These are phyloP conservation scores for Adansonia grandidieri DNA, from an alignment of 441 rosid genomes.

Conservation along the genomic window DNA sequence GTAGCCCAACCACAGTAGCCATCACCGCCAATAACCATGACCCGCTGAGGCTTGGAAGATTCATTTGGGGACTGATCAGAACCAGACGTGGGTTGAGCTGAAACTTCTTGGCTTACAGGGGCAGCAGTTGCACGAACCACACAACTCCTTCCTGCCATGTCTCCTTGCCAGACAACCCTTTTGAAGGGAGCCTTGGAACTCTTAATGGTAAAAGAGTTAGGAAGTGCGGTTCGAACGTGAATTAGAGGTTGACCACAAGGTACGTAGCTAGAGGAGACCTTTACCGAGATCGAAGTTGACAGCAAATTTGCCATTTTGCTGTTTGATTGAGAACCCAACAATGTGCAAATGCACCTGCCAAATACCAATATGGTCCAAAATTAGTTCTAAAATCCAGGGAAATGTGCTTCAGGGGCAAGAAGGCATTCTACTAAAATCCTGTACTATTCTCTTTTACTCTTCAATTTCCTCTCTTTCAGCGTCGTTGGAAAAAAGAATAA, in stretches of 20 bases:
- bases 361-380: slow-evolving; percentile 19
- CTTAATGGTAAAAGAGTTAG: slow-evolving; percentile 39
- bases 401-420: slow-evolving; percentile 9
- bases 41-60: slow-evolving; percentile 59
- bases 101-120: slow-evolving; percentile 55
- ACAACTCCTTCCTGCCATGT: slow-evolving; percentile 38
- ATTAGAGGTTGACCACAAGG: slow-evolving; percentile 38
- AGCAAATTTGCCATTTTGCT: slow-evolving; percentile 65
- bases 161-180: slow-evolving; percentile 42
- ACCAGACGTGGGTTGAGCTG: slow-evolving; percentile 47
- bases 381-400: slow-evolving; percentile 8
- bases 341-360: slow-evolving; percentile 51
- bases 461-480: not conserved
- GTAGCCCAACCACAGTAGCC: slow-evolving; percentile 99
- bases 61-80: slow-evolving; percentile 35
- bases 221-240: slow-evolving; percentile 30
- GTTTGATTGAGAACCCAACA: slow-evolving; percentile 27
- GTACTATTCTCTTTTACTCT: too few relatives aligned
- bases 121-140: slow-evolving; percentile 49
- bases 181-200: slow-evolving; percentile 41
- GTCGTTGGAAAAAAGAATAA: not conserved
- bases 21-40: slow-evolving; percentile 95
- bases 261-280: slow-evolving; percentile 42
- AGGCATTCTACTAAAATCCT: slow-evolving; percentile 6
- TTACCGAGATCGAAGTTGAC: slow-evolving; percentile 58